phyloP scores from a whole-genome alignment of 345 rosid species.

The Brassica juncea region DNA sequence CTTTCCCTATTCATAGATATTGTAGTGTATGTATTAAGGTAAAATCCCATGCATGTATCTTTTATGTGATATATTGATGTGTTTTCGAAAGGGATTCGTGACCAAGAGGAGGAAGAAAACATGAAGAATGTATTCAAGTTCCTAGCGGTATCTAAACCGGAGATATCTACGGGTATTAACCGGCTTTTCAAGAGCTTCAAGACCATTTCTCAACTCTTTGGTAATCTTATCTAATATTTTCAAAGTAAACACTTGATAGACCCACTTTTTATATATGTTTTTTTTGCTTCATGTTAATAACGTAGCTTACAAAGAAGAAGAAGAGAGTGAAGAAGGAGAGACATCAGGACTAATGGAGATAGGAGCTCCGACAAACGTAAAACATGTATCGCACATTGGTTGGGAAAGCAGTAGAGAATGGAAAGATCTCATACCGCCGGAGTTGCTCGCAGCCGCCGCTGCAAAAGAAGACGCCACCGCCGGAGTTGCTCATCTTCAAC shows the following conservation, averaged over 20 bases:
- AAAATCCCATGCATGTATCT: constrained; percentile 8
- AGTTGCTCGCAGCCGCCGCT: constrained; percentile 22
- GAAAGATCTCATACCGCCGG: constrained; percentile 39
- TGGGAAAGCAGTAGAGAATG: constrained; percentile 44
- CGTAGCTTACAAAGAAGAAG: constrained; percentile 62
- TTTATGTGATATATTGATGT: not conserved
- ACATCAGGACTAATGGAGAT: constrained; percentile 55
- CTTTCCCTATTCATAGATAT: not conserved
- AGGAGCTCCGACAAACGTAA: constrained; percentile 78
- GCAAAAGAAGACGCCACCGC: constrained; percentile 17
- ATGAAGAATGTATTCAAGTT: constrained; percentile 51
- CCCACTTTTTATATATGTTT: not conserved
- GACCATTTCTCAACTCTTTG: constrained; percentile 64
- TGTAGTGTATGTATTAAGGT: not conserved
- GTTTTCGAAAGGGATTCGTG: constrained; percentile 34
- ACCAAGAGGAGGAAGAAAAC: constrained; percentile 54
- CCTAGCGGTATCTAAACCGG: constrained; percentile 52
- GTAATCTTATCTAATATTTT: constrained; percentile 32
- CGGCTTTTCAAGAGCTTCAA: constrained; percentile 65
- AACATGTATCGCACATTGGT: constrained; percentile 79
- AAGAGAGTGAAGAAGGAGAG: constrained; percentile 44
- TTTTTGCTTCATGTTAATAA: not conserved
- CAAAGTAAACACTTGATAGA: not conserved
- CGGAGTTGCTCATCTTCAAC: constrained; percentile 29
- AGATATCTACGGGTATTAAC: constrained; percentile 56